Evolutionary conservation across 2,329 filamentous ascomycete species (phyloP), one percentile per base, ranked within the genome.

Genomic region (Fusarium cicatricum): DNA sequence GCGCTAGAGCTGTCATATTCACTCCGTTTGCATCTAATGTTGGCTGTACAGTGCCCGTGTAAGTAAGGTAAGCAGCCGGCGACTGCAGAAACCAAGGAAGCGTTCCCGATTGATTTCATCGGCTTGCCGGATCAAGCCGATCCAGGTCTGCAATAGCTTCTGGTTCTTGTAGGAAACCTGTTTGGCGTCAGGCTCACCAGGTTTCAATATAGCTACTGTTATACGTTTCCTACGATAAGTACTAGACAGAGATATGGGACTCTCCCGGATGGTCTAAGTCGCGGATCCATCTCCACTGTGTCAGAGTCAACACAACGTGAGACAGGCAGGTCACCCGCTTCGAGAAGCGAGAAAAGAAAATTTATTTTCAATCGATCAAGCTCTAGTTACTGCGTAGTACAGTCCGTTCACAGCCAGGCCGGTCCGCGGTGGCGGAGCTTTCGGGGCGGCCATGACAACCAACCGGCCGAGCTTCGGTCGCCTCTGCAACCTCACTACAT

Each of bases 41-140:
- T n/a, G n/a, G n/a, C n/a, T n/a, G n/a, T 21, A 7, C 21, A 21
- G 21, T 21, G 21, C 21, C 21, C 21, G 21, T 21, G 21, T 21
- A 21, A 21, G n/a, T n/a, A n/a, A n/a, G n/a, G 21, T 21, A 4
- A 7, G 21, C 21, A 7, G 21, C 21, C 21, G 21, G 7, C 21
- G 4, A 21, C 41, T 58, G 36, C 39, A 48, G 32, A 50, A 28
- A 44, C 43, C 45, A 34, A 42, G 40, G 38, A 55, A 52, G 56
- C 33, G 19, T 52, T 53, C 52, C 38, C 45, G 58, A 50, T 36
- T 48, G 43, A 50, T 37, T 26, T 42, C 49, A 56, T 58, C 53
- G 55, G 48, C 45, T 60, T 65, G 49, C 52, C n/a, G n/a, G n/a
- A n/a, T n/a, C n/a, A n/a, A n/a, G n/a, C 52, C 59, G 48, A 66